Evolutionary conservation across 108 stramenopile genomes (phyloP).

Genomic region (Hondaea fermentalgiana): DNA sequence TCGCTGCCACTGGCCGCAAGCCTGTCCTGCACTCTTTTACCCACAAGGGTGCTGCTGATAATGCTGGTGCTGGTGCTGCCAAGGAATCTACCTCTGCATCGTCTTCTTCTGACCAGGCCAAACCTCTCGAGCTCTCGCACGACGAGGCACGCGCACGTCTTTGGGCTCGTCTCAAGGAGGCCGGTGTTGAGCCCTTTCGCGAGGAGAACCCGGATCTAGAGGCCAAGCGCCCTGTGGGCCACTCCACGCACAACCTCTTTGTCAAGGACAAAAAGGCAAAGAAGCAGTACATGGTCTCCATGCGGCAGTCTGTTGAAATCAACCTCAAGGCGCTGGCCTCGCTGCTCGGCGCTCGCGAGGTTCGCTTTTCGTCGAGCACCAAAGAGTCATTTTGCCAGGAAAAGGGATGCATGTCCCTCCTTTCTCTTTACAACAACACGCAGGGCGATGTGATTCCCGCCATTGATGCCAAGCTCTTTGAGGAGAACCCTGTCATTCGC

Average conservation of each 20-base stretch:
- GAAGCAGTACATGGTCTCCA: not conserved
- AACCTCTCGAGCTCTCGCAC: not conserved
- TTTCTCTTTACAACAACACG: not conserved
- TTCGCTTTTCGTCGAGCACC: not conserved
- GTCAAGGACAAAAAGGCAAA: conserved; percentile 16
- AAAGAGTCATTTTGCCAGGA: conserved; percentile 11
- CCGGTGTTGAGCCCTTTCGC: not conserved
- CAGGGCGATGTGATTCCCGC: not conserved
- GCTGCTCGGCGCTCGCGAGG: not conserved
- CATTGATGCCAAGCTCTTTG: not conserved
- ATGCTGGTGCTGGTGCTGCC: not conserved
- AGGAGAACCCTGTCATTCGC: not conserved
- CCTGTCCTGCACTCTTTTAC: not conserved
- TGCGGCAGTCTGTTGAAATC: not conserved
- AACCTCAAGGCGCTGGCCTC: not conserved
- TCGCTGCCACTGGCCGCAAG: not conserved
- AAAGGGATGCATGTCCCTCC: conserved; percentile 11
- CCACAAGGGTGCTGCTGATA: not conserved
- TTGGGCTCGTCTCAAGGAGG: not conserved
- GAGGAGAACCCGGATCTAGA: conserved; percentile 9
- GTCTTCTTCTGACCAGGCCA: not conserved
- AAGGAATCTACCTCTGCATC: not conserved
- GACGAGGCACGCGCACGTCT: not conserved
- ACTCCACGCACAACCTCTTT: conserved; percentile 18
- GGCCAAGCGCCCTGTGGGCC: not conserved